phyloP scores from a whole-genome alignment of 768 basidiomycete species.

The Brasilioporus rufonigricans region DNA sequence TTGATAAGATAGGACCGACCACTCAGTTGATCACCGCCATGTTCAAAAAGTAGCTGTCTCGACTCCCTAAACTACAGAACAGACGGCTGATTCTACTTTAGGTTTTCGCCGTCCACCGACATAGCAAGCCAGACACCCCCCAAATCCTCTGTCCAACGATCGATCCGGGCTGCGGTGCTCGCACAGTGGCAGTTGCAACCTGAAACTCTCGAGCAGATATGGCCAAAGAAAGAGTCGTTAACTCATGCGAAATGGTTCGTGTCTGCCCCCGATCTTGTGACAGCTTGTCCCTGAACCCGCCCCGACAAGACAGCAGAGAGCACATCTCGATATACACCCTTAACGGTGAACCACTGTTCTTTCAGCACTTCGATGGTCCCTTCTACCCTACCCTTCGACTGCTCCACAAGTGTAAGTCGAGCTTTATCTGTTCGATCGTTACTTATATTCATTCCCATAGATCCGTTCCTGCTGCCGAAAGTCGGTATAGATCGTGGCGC shows the following conservation, averaged over 20 bases:
- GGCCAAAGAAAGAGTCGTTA: slow-evolving; percentile 98
- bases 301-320: slow-evolving; percentile 69
- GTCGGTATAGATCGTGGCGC: slow-evolving; percentile 95
- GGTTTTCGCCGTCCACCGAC: slow-evolving; percentile 74
- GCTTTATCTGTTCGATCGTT: background rate
- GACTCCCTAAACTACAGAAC: slow-evolving; percentile 2
- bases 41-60: slow-evolving; percentile 67
- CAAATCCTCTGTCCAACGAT: slow-evolving; percentile 90
- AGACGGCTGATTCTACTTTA: slow-evolving; percentile 28
- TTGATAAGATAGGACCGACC: slow-evolving; percentile 13
- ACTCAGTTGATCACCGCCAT: slow-evolving; percentile 38
- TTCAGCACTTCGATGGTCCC: slow-evolving; percentile 96
- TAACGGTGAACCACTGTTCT: slow-evolving; percentile 83
- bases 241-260: slow-evolving; percentile 86
- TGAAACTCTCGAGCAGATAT: slow-evolving; percentile 84
- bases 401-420: slow-evolving; percentile 82
- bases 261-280: slow-evolving; percentile 8
- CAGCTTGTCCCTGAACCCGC: slow-evolving; percentile 12
- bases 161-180: slow-evolving; percentile 76
- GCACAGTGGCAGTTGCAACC: slow-evolving; percentile 81
- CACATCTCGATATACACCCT: slow-evolving; percentile 93
- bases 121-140: slow-evolving; percentile 87
- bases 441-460: slow-evolving; percentile 40
- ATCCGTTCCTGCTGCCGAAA: slow-evolving; percentile 85
- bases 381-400: slow-evolving; percentile 86